Base-by-base conservation (phyloP, 1,284 basidiomycete species). In the Apiotrichum montevideense region DNA sequence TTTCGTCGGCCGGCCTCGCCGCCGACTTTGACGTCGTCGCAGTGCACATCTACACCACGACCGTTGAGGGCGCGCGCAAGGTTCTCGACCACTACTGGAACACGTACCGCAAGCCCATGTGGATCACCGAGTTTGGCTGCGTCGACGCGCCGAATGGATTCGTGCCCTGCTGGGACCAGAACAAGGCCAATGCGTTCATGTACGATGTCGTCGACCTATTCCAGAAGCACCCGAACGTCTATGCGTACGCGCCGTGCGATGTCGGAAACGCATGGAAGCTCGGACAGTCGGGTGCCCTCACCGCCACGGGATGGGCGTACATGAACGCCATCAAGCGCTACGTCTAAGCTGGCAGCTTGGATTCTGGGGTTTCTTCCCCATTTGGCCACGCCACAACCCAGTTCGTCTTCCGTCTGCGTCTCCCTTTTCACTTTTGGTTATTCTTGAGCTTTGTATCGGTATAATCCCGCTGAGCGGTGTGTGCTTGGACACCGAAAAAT, bases 11-110 rank as follows among this genome's bases (percentile, higher is more conserved):
- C 21, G 52, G 52, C 29, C 32, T 50, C 48, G 65, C 65, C 52
- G 40, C 54, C 3, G 41, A 52, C 35, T 76, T 66, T 63, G 74
- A 76, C 55, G 64, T 74, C 51, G 72, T 69, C 59, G 70, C 66
- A 49, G 46, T 75, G 29, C 75, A 76, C 66, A 70, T 76, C 67
- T 76, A 78, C 71, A 76, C 75, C 67, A 68, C 70, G 65, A 59
- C 51, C 54, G 65, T 73, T 63, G 73, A 54, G 13, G 74, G 71
- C 44, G 72, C 74, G 52, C 62, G 64, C 55, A 59, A 51, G 13
- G 66, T 63, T 39, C 54, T 77, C 46, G 71, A 75, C 59, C 66
- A 76, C 63, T 77, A 78, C 69, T 71, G 55, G 46, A 68, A 66
- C 65, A 69, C 59, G 39, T 77, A 71, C 65, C 62, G 65, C 35